phyloP scores from a whole-genome alignment of 106 monocot species.

The Dioscorea alata region DNA sequence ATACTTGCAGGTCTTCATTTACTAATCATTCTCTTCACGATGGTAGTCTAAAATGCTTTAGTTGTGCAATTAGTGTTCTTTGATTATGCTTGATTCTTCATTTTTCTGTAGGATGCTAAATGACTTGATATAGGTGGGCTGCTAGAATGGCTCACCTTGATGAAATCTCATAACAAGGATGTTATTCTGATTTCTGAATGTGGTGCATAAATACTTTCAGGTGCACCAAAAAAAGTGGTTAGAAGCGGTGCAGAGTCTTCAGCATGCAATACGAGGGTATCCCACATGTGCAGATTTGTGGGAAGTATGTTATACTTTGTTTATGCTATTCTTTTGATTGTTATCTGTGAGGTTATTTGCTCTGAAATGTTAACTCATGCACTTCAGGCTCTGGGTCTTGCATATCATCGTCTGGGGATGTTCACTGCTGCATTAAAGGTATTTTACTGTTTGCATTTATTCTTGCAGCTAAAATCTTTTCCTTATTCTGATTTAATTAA shows the following conservation, averaged over 20 bases:
- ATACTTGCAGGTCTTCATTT: conserved; percentile 59
- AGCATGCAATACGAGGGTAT: conserved; percentile 88
- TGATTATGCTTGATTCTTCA: no score
- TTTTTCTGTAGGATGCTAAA: no score
- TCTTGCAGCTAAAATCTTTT: neutral
- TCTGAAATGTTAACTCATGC: neutral
- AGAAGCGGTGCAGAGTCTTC: conserved; percentile 80
- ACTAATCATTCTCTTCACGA: neutral
- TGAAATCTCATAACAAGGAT: no score
- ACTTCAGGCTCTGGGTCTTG: conserved; percentile 74
- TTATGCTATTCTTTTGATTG: neutral
- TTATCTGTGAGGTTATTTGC: conserved; percentile 4
- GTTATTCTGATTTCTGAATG: no score
- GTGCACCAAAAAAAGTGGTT: conserved; percentile 81
- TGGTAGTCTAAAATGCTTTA: no score
- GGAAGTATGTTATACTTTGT: conserved; percentile 49
- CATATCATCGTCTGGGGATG: conserved; percentile 89
- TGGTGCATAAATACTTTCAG: conserved; percentile 23
- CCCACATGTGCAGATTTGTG: conserved; percentile 82
- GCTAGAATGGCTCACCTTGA: no score
- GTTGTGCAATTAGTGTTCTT: no score
- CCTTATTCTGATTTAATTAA: neutral
- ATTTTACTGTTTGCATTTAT: neutral
- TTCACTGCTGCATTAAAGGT: conserved; percentile 96
- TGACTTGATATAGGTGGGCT: no score